Conservation (phyloP, 345 rosid species). For the Combretum micranthum region DNA sequence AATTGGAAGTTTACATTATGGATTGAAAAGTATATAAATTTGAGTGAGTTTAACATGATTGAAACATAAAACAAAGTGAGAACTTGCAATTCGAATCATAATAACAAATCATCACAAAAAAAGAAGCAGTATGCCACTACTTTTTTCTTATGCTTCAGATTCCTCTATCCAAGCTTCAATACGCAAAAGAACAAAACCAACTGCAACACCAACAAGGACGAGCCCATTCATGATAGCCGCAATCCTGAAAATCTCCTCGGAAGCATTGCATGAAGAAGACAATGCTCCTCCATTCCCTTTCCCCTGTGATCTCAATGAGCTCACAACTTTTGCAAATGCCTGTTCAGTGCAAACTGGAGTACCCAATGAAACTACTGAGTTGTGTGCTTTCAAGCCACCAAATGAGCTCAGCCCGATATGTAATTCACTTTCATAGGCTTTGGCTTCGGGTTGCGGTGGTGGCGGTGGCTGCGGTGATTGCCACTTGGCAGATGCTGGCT, state of each 20-base stretch:
- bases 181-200: conserved; percentile 18
- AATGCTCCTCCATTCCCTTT: conserved; percentile 23
- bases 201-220: conserved; percentile 17
- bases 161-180: conserved; percentile 16
- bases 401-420: conserved; percentile 36
- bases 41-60: too few species aligned
- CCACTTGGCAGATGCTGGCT: conserved; percentile 19
- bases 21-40: too few species aligned
- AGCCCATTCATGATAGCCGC: conserved; percentile 22
- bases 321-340: conserved; percentile 36
- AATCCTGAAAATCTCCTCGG: conserved; percentile 15
- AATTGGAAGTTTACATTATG: too few species aligned
- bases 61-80: neutral
- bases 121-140: neutral
- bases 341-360: conserved; percentile 23
- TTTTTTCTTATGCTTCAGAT: conserved; percentile 6
- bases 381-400: conserved; percentile 45
- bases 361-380: conserved; percentile 30
- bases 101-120: neutral
- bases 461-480: conserved; percentile 20
- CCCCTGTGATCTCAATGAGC: conserved; percentile 31
- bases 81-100: neutral
- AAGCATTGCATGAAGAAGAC: conserved; percentile 27
- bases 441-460: conserved; percentile 15
- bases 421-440: conserved; percentile 13